Base-by-base conservation (phyloP, 2,329 filamentous ascomycete species). In the Aspergillus quadrilineatus region DNA sequence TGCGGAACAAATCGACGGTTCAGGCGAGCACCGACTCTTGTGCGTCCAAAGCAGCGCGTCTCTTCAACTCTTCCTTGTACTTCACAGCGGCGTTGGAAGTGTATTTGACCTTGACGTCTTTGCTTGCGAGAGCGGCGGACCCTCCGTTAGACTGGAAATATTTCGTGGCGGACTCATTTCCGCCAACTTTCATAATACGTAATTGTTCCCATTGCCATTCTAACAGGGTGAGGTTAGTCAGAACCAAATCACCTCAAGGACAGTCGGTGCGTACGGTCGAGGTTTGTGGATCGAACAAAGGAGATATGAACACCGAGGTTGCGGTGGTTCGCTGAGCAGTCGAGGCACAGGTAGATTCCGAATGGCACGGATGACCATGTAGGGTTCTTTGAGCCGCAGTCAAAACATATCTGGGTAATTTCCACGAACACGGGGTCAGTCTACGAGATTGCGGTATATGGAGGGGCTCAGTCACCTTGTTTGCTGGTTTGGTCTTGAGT, bases 131-230 rank as follows among this genome's bases (percentile, higher is more conserved):
- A 54, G 93, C 93, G 49, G 93, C 92, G 41, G 90, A 92, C 60
- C 94, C 94, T 62, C 94, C 94, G 73, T 99, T 94, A 67, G 91
- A 88, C 77, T 97, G 92, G 81, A 97, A 99, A 81, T 91, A 99
- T 78, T 96, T 97, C 69, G 92, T 97, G 48, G 94, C 94, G 57
- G 92, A 96, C 77, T 97, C 93, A 71, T 99, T 99, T 56, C 94
- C 94, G 63, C 94, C 94, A 14, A 97, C 92, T 79, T 99, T 99
- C 93, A 99, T 97, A 56, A 93, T 77, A 51, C 94, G 89, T 59
- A 99, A 83, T 75, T 99, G 94, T 65, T 97, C 92, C 94, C 94
- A 99, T 89, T 97, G 92, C 94, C 94, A 99, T 80, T 90, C 88
- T 90, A 67, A 29, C 32, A 37, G 45, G 32, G 29, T 45, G 50